A percentile compares a stretch with the other conserved stretches of the same genome.
Conservation (phyloP, 2,329 filamentous ascomycete genomes). For the Mariannaea sp. region DNA sequence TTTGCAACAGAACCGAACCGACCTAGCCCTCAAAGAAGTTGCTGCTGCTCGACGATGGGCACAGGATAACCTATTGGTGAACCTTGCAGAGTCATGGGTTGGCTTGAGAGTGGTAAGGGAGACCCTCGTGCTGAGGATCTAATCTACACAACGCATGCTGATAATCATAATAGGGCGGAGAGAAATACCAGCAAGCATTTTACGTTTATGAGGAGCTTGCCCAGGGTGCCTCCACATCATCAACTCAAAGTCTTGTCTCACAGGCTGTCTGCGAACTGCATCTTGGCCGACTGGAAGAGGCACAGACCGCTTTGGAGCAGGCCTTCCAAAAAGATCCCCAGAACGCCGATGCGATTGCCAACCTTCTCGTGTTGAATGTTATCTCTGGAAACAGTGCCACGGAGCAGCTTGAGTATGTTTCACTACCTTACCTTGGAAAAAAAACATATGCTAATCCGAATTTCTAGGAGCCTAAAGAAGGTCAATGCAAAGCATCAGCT, state of each 20-base stretch:
- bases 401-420: constrained; percentile 66
- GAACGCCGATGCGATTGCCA: constrained; percentile 78
- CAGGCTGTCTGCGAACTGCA: constrained; percentile 93
- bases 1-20: constrained; percentile 86
- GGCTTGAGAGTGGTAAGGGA: constrained; percentile 75
- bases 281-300: constrained; percentile 85
- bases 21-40: constrained; percentile 90
- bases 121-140: background rate
- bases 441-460: constrained; percentile 33
- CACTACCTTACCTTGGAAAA: background rate
- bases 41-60: constrained; percentile 87
- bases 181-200: constrained; percentile 95
- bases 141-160: constrained; percentile 25
- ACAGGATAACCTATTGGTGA: constrained; percentile 91
- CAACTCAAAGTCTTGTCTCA: constrained; percentile 75
- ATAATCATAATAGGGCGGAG: constrained; percentile 73
- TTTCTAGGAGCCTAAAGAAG: constrained; percentile 57
- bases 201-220: constrained; percentile 98
- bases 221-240: constrained; percentile 80
- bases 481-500: constrained; percentile 71
- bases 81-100: constrained; percentile 94
- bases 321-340: constrained; percentile 75
- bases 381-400: constrained; percentile 73
- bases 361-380: constrained; percentile 78
- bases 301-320: constrained; percentile 82